These are phyloP conservation scores for Abortiporus biennis DNA, from an alignment of 1,284 basidiomycete genomes.

Conservation along the genomic window DNA sequence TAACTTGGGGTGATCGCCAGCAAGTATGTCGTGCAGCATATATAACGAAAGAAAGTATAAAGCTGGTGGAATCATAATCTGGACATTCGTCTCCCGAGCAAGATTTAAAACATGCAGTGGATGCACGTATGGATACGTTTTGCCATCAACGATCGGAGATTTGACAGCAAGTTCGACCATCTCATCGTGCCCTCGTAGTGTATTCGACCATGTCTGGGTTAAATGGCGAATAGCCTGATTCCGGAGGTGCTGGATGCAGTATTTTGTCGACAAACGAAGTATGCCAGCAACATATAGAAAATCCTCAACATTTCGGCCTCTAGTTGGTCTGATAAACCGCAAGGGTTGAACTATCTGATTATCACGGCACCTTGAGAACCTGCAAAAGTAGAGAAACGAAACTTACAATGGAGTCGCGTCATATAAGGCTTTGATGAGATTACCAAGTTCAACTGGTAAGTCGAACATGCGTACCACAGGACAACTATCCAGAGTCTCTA, in stretches of 20 bases:
- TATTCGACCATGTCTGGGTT: conserved; percentile 45
- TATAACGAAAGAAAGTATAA: conserved; percentile 58
- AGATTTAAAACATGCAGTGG: conserved; percentile 56
- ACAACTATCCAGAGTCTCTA: conserved; percentile 39
- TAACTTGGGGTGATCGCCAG: conserved; percentile 50
- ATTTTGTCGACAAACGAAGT: conserved; percentile 52
- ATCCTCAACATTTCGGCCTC: conserved; percentile 36
- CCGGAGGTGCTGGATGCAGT: conserved; percentile 45
- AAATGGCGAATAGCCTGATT: conserved; percentile 42
- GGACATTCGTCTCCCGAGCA: conserved; percentile 45
- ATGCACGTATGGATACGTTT: conserved; percentile 53
- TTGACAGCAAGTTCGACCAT: conserved; percentile 47
- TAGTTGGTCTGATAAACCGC: conserved; percentile 28
- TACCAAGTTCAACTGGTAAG: conserved; percentile 42
- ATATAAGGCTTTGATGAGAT: conserved; percentile 49
- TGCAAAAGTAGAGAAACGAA: conserved; percentile 5
- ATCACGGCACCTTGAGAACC: conserved; percentile 3
- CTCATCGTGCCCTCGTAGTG: conserved; percentile 47
- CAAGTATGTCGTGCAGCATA: conserved; percentile 41
- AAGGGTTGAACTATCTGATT: neutral
- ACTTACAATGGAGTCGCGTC: conserved; percentile 45
- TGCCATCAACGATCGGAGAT: conserved; percentile 33
- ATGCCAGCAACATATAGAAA: conserved; percentile 51
- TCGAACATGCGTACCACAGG: conserved; percentile 51
- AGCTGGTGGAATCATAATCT: conserved; percentile 43